A percentile compares a stretch with the other conserved stretches of the same genome.
Evolutionary conservation across 352 stramenopile species (phyloP).

Genomic region (Phytopythium ostracodes): DNA sequence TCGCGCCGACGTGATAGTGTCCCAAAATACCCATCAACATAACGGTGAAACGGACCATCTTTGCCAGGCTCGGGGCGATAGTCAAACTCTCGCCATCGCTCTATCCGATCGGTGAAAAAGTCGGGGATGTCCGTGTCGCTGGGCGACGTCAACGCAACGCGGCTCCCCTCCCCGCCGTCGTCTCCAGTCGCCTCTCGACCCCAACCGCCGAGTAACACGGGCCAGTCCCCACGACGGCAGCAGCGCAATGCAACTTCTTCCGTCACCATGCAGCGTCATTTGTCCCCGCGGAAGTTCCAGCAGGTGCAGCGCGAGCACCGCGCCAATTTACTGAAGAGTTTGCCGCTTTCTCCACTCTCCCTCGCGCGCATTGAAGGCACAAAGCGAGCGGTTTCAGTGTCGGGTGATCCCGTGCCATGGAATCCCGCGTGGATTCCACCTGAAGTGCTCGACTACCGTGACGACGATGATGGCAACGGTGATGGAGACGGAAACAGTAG

Average conservation of each 20-base stretch:
- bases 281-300: conserved; percentile 45
- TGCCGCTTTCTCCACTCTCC: conserved; percentile 27
- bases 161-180: not conserved
- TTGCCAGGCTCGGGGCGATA: not conserved
- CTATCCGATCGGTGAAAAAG: not conserved
- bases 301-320: conserved; percentile 36
- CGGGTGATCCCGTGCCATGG: conserved; percentile 19
- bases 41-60: not conserved
- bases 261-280: conserved; percentile 11
- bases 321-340: conserved; percentile 15
- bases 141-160: not conserved
- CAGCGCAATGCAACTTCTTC: not conserved
- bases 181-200: not conserved
- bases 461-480: not conserved
- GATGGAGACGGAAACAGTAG: not conserved
- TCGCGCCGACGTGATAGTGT: not conserved
- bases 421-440: conserved; percentile 27
- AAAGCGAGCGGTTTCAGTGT: not conserved
- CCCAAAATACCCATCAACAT: not conserved
- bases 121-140: conserved; percentile 1
- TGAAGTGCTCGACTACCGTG: not conserved
- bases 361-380: not conserved
- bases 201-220: not conserved
- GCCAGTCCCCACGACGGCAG: not conserved
- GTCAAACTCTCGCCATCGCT: not conserved